Evolutionary conservation across 345 rosid genomes (phyloP).

Genomic region (Bruguiera parviflora): DNA sequence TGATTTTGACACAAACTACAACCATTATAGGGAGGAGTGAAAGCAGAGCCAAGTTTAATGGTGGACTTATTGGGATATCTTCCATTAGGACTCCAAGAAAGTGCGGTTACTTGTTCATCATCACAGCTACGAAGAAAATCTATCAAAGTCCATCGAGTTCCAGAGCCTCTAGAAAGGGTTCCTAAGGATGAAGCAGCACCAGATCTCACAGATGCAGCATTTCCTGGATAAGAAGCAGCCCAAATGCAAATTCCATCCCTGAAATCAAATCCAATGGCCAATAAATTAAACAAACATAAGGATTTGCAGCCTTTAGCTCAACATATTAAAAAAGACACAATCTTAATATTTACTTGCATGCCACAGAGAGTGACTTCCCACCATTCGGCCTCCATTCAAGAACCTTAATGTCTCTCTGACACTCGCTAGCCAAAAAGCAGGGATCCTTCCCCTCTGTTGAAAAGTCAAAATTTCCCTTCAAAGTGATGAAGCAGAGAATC

Average conservation of each 20-base stretch:
- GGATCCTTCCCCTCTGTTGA: constrained; percentile 67
- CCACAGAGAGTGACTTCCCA: constrained; percentile 79
- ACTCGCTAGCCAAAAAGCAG: constrained; percentile 64
- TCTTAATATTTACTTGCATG: constrained; percentile 62
- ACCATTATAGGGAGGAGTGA: not conserved
- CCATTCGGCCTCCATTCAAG: constrained; percentile 84
- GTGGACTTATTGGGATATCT: constrained; percentile 59
- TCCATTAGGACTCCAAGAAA: constrained; percentile 98
- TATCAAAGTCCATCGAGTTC: constrained; percentile 81
- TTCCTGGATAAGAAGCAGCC: constrained; percentile 93
- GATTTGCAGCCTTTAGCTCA: not conserved
- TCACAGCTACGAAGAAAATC: constrained; percentile 68
- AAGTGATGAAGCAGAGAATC: no score
- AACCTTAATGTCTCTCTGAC: constrained; percentile 53
- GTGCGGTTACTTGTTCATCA: constrained; percentile 78
- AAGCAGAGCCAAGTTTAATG: not conserved
- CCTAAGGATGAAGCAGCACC: constrained; percentile 66
- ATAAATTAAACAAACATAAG: not conserved
- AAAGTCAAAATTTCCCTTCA: constrained; percentile 18
- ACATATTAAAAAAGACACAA: constrained; percentile 4
- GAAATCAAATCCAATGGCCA: constrained; percentile 22
- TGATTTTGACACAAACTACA: not conserved
- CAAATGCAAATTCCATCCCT: constrained; percentile 97
- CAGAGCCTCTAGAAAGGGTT: constrained; percentile 72
- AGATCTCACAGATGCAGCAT: constrained; percentile 65